Conservation (phyloP, 371 early-diverging fungal species). For the Mucor mucedo region DNA sequence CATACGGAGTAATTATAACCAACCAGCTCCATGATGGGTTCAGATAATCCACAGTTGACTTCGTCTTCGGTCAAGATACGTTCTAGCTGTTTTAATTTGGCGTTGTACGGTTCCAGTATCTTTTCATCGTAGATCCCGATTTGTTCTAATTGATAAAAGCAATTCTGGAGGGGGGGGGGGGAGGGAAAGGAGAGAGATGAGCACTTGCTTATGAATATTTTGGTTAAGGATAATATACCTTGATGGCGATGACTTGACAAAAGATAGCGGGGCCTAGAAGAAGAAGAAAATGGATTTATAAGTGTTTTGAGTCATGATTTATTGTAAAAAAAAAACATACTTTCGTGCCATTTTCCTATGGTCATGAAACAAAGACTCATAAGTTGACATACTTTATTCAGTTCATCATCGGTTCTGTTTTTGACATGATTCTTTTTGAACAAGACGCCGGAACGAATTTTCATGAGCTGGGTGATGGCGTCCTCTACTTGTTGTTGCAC, state of each 20-base stretch:
- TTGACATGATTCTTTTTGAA: slow-evolving; percentile 13
- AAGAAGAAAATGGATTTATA: background rate
- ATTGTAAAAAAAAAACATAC: too few relatives aligned
- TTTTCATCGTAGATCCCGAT: slow-evolving; percentile 12
- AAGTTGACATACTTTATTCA: slow-evolving; percentile 18
- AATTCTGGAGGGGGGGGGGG: too few relatives aligned
- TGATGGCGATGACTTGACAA: slow-evolving; percentile 17
- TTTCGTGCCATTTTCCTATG: slow-evolving; percentile 15
- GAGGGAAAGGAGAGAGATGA: background rate
- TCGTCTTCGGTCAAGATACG: slow-evolving; percentile 8
- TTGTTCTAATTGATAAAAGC: slow-evolving; percentile 19
- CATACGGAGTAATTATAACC: slow-evolving; percentile 14
- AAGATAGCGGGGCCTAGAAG: slow-evolving; percentile 14
- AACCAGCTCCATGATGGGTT: slow-evolving; percentile 13
- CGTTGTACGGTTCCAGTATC: slow-evolving; percentile 3
- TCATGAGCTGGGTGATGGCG: slow-evolving; percentile 2
- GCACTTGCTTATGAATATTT: background rate
- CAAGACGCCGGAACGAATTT: slow-evolving; percentile 6
- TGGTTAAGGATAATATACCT: too few relatives aligned
- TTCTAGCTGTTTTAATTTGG: slow-evolving; percentile 13
- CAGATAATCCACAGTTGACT: slow-evolving; percentile 2
- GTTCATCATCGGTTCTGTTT: slow-evolving; percentile 16
- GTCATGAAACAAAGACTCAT: slow-evolving; percentile 20
- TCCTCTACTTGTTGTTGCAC: slow-evolving; percentile 11
- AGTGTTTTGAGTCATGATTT: too few relatives aligned